Percentiles rank a stretch among this genome's conserved stretches.
Evolutionary conservation across 441 rosid genomes (phyloP).

Genomic region (Breynia disticha): DNA sequence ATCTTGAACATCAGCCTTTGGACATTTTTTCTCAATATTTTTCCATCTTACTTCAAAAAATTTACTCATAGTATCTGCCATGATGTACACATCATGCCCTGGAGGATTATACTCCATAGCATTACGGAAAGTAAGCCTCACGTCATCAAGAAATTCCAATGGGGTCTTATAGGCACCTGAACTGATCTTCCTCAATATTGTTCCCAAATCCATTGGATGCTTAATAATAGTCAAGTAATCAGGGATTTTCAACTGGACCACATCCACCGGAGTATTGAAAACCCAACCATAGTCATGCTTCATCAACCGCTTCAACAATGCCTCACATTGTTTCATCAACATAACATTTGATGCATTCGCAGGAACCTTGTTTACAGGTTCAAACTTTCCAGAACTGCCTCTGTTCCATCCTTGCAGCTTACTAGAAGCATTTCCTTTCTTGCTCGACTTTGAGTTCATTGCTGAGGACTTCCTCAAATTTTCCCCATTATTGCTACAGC

Average conservation of each 20-base stretch:
- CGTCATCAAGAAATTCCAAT: conserved; percentile 54
- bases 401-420: conserved; percentile 29
- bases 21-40: conserved; percentile 64
- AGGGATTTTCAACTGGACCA: conserved; percentile 64
- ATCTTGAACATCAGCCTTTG: conserved; percentile 18
- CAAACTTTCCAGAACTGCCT: conserved; percentile 26
- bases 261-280: conserved; percentile 67
- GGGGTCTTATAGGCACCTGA: conserved; percentile 52
- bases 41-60: conserved; percentile 78
- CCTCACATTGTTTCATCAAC: conserved; percentile 66
- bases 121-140: conserved; percentile 72
- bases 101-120: conserved; percentile 73
- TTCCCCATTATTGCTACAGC: conserved; percentile 46
- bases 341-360: conserved; percentile 21
- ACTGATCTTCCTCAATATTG: conserved; percentile 43
- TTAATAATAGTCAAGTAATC: conserved; percentile 76
- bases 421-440: conserved; percentile 33
- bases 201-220: conserved; percentile 90
- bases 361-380: conserved; percentile 22
- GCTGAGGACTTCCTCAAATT: conserved; percentile 35
- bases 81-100: conserved; percentile 50
- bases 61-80: conserved; percentile 58
- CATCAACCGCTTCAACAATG: conserved; percentile 47
- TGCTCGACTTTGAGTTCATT: conserved; percentile 33
- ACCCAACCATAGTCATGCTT: conserved; percentile 53